Conservation (phyloP, 441 rosid species). For the Aleurites moluccanus region DNA sequence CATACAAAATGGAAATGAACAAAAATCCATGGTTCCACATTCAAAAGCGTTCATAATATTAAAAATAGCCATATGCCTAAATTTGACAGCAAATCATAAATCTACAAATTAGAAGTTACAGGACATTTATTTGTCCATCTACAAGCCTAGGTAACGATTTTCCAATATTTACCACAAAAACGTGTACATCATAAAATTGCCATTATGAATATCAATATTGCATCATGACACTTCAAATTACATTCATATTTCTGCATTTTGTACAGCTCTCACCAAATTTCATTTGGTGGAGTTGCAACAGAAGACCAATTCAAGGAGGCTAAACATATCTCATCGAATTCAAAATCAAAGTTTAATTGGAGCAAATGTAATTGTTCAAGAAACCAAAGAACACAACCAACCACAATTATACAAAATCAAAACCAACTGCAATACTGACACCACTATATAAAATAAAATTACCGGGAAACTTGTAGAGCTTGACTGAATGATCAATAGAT, state of each 20-base stretch:
- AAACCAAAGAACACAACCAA: background rate
- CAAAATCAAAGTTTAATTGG: background rate
- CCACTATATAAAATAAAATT: background rate
- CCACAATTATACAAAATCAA: background rate
- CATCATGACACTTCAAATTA: background rate
- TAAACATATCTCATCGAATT: too few species aligned
- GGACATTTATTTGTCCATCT: background rate
- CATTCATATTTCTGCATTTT: too few species aligned
- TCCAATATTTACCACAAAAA: background rate
- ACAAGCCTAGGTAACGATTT: background rate
- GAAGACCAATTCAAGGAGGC: background rate
- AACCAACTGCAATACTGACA: background rate
- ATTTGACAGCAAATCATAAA: background rate
- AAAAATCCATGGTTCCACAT: background rate
- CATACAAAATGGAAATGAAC: background rate
- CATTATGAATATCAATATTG: background rate
- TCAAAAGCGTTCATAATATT: too few species aligned
- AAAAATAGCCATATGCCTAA: background rate
- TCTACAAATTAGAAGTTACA: background rate
- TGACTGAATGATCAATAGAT: slow-evolving; percentile 88
- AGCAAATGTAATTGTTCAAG: background rate
- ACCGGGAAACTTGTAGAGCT: slow-evolving; percentile 96
- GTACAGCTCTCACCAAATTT: too few species aligned
- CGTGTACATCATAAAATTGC: background rate
- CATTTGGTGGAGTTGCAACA: too few species aligned